Evolutionary conservation across 305 asterid genomes (phyloP).

Genomic region (Fraxinus xanthoxyloides): DNA sequence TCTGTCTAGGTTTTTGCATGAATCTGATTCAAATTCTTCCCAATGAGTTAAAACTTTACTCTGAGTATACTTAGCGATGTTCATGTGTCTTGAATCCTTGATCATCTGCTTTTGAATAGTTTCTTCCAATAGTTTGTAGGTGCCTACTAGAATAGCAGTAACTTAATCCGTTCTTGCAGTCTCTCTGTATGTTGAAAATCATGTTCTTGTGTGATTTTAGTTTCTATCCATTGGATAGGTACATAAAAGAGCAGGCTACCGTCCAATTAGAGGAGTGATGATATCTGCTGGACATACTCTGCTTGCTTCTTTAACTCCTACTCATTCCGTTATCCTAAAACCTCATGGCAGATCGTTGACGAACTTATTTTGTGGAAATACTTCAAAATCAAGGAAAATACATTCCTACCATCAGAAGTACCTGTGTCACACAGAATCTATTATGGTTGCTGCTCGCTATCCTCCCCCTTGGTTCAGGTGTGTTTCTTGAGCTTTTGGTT

Average conservation of each 20-base stretch:
- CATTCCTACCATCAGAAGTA: slow-evolving; percentile 38
- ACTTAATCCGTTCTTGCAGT: background rate
- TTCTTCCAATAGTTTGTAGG: background rate
- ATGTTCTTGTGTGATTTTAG: slow-evolving; percentile 49
- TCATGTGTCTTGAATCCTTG: slow-evolving; percentile 4
- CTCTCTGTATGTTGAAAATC: slow-evolving; percentile 16
- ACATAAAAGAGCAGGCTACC: slow-evolving; percentile 48
- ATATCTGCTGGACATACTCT: slow-evolving; percentile 65
- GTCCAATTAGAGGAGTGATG: slow-evolving; percentile 57
- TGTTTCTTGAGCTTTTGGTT: slow-evolving; percentile 14
- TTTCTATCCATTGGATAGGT: slow-evolving; percentile 64
- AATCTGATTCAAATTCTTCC: background rate
- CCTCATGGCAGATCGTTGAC: slow-evolving; percentile 60
- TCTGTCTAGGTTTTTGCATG: background rate
- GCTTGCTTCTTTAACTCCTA: slow-evolving; percentile 70
- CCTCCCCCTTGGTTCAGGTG: slow-evolving; percentile 95
- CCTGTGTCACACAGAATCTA: slow-evolving; percentile 39
- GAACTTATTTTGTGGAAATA: slow-evolving; percentile 34
- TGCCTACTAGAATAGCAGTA: background rate
- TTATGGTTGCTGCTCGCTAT: slow-evolving; percentile 63
- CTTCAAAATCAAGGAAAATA: slow-evolving; percentile 42
- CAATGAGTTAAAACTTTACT: background rate
- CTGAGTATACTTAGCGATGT: background rate
- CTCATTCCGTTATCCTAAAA: slow-evolving; percentile 62
- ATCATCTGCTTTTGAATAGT: background rate